Percentiles rank a stretch among this genome's conserved stretches.
phyloP scores from a whole-genome alignment of 2,329 filamentous ascomycete genomes.

The Ceratocystis destructans region DNA sequence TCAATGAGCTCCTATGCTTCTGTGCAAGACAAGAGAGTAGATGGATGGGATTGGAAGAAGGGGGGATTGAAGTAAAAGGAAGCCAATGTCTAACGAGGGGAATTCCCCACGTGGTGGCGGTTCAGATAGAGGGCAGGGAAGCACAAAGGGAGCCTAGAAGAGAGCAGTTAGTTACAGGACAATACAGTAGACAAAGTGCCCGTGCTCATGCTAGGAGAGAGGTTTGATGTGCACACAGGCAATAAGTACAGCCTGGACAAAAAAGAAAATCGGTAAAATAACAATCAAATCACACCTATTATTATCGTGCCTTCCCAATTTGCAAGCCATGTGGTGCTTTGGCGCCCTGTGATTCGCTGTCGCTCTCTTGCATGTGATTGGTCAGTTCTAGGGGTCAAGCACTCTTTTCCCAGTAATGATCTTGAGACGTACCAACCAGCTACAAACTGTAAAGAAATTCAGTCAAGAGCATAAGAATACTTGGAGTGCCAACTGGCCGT shows the following conservation, averaged over 20 bases:
- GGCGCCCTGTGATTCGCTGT: background rate
- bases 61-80: background rate
- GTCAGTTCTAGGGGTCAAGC: background rate
- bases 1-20: background rate
- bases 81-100: background rate
- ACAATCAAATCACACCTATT: background rate
- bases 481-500: background rate
- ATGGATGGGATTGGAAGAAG: background rate
- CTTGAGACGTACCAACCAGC: background rate
- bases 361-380: constrained; percentile 8
- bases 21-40: background rate
- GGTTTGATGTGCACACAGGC: no score
- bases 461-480: background rate
- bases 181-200: no score
- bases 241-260: no score
- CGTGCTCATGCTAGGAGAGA: no score
- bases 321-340: constrained; percentile 10
- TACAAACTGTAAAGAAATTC: background rate
- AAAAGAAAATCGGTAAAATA: background rate
- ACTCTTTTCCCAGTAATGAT: background rate
- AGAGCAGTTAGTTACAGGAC: no score
- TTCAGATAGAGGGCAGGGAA: background rate
- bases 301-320: constrained; percentile 7
- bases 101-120: background rate
- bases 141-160: no score